Base-by-base conservation (phyloP, 1,284 basidiomycete genomes). In the Pseudozyma sp. region DNA sequence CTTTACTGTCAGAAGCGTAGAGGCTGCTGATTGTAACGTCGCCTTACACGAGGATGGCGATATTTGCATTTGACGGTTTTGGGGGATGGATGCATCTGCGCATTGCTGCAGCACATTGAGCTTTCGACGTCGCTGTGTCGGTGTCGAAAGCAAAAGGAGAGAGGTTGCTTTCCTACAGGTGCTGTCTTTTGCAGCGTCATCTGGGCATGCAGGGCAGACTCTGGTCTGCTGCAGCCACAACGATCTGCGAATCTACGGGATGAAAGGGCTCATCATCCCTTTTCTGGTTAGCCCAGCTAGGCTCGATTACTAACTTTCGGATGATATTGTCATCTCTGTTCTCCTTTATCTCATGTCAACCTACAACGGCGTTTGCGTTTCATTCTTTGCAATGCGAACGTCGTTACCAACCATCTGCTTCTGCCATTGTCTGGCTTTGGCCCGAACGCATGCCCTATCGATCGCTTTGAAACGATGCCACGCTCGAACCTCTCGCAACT, bases 331-430 rank as follows among this genome's bases (percentile, higher is more conserved):
- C 66, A 69, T 68, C 61, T 24, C 45, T 54, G 53, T 49, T 16
- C 35, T 52, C 31, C 46, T 48, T 44, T 53, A 53, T 40, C 55
- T 56, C 66, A 50, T 67, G 65, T 73, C 46, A 24, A 68, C 19
- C 29, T 68, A 37, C 44, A 56, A 68, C 71, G 71, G 45, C 66
- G 66, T 68, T 73, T 73, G 70, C 70, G 65, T 74, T 74, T 59
- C 71, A 74, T 74, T 59, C 66, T 54, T 47, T 77, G 74, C 74
- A 74, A 78, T 78, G 73, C 74, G 61, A 77, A 74, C 73, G 73
- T 78, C 72, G 76, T 78, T 78, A 19, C 19, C 42, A 54, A 44
- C 47, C 50, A 24, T 29, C 34, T 54, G 11, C 17, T 54, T 49
- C 31, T 40, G 47, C 67, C 53, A 39, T 16, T 44, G 51, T 44